A percentile compares a stretch with the other conserved stretches of the same genome.
Evolutionary conservation across 2,329 filamentous ascomycete genomes (phyloP).

Genomic region (Colletotrichum sp.): DNA sequence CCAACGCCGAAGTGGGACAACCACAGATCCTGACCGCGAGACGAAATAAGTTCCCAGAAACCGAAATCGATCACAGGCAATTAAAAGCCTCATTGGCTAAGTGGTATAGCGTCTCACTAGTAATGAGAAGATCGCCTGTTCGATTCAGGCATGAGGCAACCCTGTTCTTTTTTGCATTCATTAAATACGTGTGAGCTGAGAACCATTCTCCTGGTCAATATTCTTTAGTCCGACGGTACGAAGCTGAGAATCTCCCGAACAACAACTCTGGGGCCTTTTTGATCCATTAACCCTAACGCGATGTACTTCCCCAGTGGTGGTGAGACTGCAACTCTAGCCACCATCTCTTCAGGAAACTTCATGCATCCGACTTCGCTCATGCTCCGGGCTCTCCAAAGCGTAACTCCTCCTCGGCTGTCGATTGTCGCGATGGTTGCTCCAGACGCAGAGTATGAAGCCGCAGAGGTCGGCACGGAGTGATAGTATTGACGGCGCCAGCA

Average conservation of each 20-base stretch:
- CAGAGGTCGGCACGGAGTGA: background rate
- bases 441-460: background rate
- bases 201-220: background rate
- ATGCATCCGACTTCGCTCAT: background rate
- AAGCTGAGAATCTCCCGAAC: background rate
- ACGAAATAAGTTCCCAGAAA: no score
- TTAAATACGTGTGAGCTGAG: background rate
- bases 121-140: conserved; percentile 9
- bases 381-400: background rate
- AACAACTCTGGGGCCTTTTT: background rate
- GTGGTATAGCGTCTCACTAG: conserved; percentile 8
- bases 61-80: no score
- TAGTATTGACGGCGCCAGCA: conserved; percentile 1
- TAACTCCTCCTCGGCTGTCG: background rate
- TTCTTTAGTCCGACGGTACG: background rate
- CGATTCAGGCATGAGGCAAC: conserved; percentile 1
- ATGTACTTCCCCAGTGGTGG: background rate
- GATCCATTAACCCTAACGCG: background rate
- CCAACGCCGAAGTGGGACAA: background rate
- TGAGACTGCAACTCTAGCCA: background rate
- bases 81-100: background rate
- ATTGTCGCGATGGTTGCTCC: background rate
- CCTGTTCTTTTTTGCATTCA: background rate
- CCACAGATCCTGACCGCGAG: background rate
- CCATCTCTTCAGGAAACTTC: background rate